Base-by-base conservation (phyloP, 768 basidiomycete genomes). In the Daedalea quercina region DNA sequence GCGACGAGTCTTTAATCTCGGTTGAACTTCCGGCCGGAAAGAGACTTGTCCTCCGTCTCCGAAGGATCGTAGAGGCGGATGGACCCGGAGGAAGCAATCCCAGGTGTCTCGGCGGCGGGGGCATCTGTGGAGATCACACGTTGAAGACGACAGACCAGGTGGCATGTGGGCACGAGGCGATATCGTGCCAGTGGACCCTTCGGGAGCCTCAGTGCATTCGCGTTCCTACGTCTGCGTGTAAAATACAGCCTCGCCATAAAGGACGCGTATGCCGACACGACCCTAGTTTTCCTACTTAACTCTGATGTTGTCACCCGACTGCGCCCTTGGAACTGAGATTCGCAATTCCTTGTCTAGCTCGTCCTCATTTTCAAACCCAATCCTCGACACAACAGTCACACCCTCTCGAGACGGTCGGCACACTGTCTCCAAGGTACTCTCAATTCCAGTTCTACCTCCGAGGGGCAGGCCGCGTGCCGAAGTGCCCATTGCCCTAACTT, bases 271-370 rank as follows among this genome's bases (percentile, higher is more conserved):
- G 12, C 55, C 44, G 17, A 25, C 41, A 25, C 51, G 35, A 23
- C 50, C 44, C 50, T 51, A 49, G 46, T 51, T 51, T 45, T 35
- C 28, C 45, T 51, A 56, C 51, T 50, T 49, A 60, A 54, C 55
- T 49, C 33, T 49, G 35, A 49, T 49, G 47, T 35, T 37, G 19
- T 9, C 33, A 49, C n/a, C 20, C 46, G n/a, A 44, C 28, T 47
- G 24, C 25, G 25, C 9, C 31, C 35, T 13, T 49, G 26, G 20
- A 49, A 11, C 35, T 34, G 31, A 49, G n/a, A 3, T 15, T 40
- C 15, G 6, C 35, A 35, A 49, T 15, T 9, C 47, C 33, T 24
- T 9, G 35, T 37, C 35, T 7, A 35, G 26, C 23, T 34, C 31
- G n/a, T 40, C 42, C 31, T 6, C 34, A 25, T 34, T 33, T 44